These are phyloP conservation scores for Paramecium pentaurelia DNA, from an alignment of 73 alveolate genomes.

Conservation along the genomic window DNA sequence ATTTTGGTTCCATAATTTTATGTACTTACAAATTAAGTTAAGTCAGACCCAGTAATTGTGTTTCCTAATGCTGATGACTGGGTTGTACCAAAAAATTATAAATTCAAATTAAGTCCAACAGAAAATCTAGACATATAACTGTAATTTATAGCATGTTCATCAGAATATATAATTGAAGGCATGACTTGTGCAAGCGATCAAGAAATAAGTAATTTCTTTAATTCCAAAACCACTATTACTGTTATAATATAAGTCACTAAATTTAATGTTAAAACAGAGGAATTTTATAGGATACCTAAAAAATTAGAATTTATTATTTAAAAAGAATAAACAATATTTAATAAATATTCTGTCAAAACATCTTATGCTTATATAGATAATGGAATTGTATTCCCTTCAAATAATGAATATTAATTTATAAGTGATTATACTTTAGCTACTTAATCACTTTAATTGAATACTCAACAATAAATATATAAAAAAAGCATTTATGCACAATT, in stretches of 20 bases:
- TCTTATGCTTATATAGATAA: neutral
- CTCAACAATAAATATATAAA: neutral
- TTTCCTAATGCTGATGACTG: neutral
- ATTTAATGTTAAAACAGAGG: neutral
- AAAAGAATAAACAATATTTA: neutral
- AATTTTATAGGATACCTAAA: neutral
- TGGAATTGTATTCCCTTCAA: neutral
- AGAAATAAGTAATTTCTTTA: neutral
- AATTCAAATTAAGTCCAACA: neutral
- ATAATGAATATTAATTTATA: neutral
- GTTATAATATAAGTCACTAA: neutral
- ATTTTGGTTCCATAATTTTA: conserved; percentile 1
- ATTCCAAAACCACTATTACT: neutral
- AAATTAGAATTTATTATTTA: neutral
- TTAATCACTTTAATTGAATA: neutral
- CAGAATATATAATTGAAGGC: neutral
- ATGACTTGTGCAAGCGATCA: neutral
- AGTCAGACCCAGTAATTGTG: neutral
- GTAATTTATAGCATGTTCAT: conserved; percentile 1
- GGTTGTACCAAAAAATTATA: neutral
- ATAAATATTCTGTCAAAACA: neutral
- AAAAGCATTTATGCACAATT: neutral
- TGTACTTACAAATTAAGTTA: neutral
- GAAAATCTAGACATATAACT: neutral
- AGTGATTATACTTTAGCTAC: neutral